A percentile compares a stretch with the other conserved stretches of the same genome.
phyloP scores from a whole-genome alignment of 257 asterid species.

The Scutellaria barbata region DNA sequence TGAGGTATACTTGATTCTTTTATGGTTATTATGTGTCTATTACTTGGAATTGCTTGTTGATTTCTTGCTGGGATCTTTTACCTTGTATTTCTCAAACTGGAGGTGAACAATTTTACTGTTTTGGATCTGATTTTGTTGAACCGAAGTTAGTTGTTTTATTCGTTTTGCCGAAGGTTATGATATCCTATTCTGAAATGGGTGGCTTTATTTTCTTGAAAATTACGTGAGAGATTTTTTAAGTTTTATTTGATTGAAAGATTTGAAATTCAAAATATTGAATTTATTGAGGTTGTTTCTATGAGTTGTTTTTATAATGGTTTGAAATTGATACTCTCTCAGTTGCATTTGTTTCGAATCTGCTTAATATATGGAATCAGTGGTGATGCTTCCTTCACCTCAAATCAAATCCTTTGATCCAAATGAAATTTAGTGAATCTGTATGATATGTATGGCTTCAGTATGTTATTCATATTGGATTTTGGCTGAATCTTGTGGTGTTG shows the following conservation, averaged over 20 bases:
- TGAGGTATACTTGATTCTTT: slow-evolving; percentile 7
- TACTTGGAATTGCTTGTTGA: not conserved
- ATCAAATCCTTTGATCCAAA: not conserved
- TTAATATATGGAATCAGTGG: no score
- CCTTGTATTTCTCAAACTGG: not conserved
- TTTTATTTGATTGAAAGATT: not conserved
- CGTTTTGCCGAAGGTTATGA: not conserved
- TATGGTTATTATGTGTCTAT: not conserved
- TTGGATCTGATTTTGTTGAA: slow-evolving; percentile 9
- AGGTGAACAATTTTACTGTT: not conserved
- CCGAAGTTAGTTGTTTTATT: not conserved
- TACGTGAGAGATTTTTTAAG: not conserved
- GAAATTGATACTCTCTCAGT: not conserved
- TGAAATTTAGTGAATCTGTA: not conserved
- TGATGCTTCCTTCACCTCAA: not conserved
- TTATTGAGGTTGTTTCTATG: not conserved
- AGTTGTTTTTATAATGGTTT: not conserved
- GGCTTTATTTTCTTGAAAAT: not conserved
- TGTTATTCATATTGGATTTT: not conserved
- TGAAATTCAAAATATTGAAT: not conserved
- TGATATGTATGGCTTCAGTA: not conserved
- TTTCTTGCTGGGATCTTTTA: not conserved
- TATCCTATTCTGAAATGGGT: not conserved
- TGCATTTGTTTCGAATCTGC: not conserved
- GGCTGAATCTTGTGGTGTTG: not conserved